A percentile compares a stretch with the other conserved stretches of the same genome.
Conservation (phyloP, 1,284 basidiomycete genomes). For the Chalciporus piperatoides region DNA sequence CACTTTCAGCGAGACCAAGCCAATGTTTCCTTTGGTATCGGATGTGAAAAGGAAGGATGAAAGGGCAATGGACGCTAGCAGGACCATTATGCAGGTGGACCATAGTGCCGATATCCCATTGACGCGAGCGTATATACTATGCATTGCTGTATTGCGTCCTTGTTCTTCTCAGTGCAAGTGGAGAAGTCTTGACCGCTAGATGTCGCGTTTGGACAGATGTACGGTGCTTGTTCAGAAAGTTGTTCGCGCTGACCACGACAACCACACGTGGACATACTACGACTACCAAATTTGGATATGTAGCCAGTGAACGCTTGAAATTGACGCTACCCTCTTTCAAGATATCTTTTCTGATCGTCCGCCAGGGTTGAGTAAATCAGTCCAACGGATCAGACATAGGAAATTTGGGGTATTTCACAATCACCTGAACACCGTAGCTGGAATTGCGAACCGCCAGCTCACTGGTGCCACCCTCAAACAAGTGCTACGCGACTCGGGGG, state of each 20-base stretch:
- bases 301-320: neutral
- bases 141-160: slow-evolving; percentile 42
- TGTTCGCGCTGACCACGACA: neutral
- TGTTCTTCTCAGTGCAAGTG: neutral
- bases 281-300: slow-evolving; percentile 7
- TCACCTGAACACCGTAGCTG: slow-evolving; percentile 1
- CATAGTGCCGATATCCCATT: slow-evolving; percentile 73
- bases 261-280: slow-evolving; percentile 10
- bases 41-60: slow-evolving; percentile 65
- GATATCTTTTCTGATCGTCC: neutral
- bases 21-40: slow-evolving; percentile 53
- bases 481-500: too few relatives aligned
- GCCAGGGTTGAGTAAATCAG: slow-evolving; percentile 6
- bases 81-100: slow-evolving; percentile 73
- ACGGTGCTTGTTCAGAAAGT: neutral
- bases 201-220: neutral
- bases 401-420: slow-evolving; percentile 10
- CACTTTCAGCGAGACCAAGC: slow-evolving; percentile 67
- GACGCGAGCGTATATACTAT: slow-evolving; percentile 62
- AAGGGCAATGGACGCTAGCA: slow-evolving; percentile 72
- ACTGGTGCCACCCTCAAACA: neutral
- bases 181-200: neutral
- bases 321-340: neutral
- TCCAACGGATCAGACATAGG: slow-evolving; percentile 2
- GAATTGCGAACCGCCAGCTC: slow-evolving; percentile 13